Evolutionary conservation across 2,329 filamentous ascomycete species (phyloP), one percentile per base, ranked within the genome.

Genomic region (Ceratocystis variospora): DNA sequence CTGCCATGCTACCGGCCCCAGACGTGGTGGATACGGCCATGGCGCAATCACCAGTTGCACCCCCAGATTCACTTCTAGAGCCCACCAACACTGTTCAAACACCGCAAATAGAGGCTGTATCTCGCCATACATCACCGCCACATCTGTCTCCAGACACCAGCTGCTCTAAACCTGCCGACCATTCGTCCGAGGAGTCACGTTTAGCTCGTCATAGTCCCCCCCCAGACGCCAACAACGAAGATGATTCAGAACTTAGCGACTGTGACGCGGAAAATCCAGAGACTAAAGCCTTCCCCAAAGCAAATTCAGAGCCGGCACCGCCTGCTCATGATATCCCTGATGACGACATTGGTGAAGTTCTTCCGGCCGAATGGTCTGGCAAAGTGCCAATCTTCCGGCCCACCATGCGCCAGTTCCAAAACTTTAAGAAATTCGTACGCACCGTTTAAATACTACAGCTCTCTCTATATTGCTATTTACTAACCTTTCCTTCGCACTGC

Each of bases 311-410:
- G 8, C 66, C 50, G 31, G 37, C 57, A 19, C 59, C n/a, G 12
- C 7, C 31, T 6, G 7, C 25, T 12, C 33, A 55, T 44, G 73
- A 75, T 15, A 70, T 80, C 50, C 22, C 41, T 28, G 78, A 81
- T 66, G 82, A 84, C 61, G 87, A 90, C 71, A 86, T 89, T 71
- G 88, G 88, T 70, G 89, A 94, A 65, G 82, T 96, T 65, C 79
- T 86, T 61, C 93, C 93, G 0, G 90, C 92, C 73, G 87, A 96
- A 75, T 96, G 90, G 79, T 96, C 90, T 73, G 92, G 91, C 69
- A 89, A 86, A 69, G 88, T 99, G 45, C 93, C 94, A 7, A 88
- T 99, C 68, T 99, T 99, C 77, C 93, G 87, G 76, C 94, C 94
- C 76, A 93, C 88, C 68, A 96, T 96, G 90, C 83, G 88, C 69